Evolutionary conservation across 2,329 filamentous ascomycete species (phyloP), one percentile per base, ranked within the genome.

Genomic region (Fusarium sp.): DNA sequence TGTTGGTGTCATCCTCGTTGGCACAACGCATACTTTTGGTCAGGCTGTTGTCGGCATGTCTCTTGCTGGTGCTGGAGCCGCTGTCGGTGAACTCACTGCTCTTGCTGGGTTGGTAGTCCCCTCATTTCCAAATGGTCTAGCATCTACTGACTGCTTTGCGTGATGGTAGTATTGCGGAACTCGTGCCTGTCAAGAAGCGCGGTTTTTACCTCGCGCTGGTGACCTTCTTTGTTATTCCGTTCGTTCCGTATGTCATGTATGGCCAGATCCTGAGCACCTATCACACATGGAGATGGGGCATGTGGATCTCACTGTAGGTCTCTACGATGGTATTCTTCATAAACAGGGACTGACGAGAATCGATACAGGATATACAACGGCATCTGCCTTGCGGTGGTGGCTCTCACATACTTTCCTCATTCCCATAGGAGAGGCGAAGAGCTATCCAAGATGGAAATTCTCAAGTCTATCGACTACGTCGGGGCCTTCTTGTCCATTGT

Each of bases 111-210:
- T n/a, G 12, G 45, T 30, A 3, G 14, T 30, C 14, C 16, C 26
- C 5, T 16, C 4, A 2, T 4, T 30, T 8, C 26, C 15, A n/a
- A n/a, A n/a, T 0, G 0, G 8, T 18, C 33, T 18, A 35, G 15
- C 15, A 9, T 2, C 3, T 30, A 5, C 26, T 47, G 20, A 47
- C 4, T 47, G 0, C 13, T 12, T 2, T 3, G 0, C 6, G 20
- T 22, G 9, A 14, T 2, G 5, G 45, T 9, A 48, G 45, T 28
- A 48, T 48, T 6, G 45, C 28, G 20, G 45, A 48, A 30, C 45
- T 48, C 7, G 28, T 48, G 14, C 45, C 45, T 48, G 28, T 48
- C 2, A 30, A 48, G 26, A 48, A 30, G 5, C 28, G 45, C 5
- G 45, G 45, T 0, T 48, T 48, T 10, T 48, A 48, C 28, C 28